These are phyloP conservation scores for Brassica napus DNA, from an alignment of 345 rosid species.

Conservation along the genomic window DNA sequence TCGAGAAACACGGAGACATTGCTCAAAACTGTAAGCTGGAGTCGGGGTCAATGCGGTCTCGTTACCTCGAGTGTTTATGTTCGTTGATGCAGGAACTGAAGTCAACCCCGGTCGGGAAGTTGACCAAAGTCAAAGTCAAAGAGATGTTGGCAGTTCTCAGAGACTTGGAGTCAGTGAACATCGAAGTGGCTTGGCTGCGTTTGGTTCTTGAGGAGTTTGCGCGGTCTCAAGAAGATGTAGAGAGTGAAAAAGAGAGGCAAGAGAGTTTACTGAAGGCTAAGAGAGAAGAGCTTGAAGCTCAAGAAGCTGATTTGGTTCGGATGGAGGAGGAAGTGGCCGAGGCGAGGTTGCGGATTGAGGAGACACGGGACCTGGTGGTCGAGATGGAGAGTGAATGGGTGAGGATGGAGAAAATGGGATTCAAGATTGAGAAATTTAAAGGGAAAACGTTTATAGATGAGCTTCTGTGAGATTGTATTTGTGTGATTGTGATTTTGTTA, in stretches of 20 bases:
- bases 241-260: slow-evolving; percentile 51
- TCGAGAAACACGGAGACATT: slow-evolving; percentile 71
- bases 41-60: slow-evolving; percentile 63
- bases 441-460: slow-evolving; percentile 54
- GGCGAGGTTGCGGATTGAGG: slow-evolving; percentile 41
- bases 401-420: slow-evolving; percentile 41
- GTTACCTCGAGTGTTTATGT: slow-evolving; percentile 73
- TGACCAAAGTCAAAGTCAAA: slow-evolving; percentile 59
- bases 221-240: slow-evolving; percentile 37
- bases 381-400: slow-evolving; percentile 52
- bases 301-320: slow-evolving; percentile 45
- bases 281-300: slow-evolving; percentile 49
- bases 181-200: slow-evolving; percentile 63
- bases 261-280: slow-evolving; percentile 41
- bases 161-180: slow-evolving; percentile 68
- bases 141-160: slow-evolving; percentile 72
- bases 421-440: slow-evolving; percentile 48
- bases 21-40: slow-evolving; percentile 63
- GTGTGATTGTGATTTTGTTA: background rate
- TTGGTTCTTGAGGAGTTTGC: slow-evolving; percentile 55
- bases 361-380: slow-evolving; percentile 43
- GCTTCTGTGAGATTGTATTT: slow-evolving; percentile 44
- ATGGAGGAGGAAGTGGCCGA: slow-evolving; percentile 51
- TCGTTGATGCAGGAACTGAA: slow-evolving; percentile 69
- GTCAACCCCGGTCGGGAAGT: slow-evolving; percentile 46